These are phyloP conservation scores for Lactifluus piperatus DNA, from an alignment of 768 basidiomycete genomes.

Conservation along the genomic window DNA sequence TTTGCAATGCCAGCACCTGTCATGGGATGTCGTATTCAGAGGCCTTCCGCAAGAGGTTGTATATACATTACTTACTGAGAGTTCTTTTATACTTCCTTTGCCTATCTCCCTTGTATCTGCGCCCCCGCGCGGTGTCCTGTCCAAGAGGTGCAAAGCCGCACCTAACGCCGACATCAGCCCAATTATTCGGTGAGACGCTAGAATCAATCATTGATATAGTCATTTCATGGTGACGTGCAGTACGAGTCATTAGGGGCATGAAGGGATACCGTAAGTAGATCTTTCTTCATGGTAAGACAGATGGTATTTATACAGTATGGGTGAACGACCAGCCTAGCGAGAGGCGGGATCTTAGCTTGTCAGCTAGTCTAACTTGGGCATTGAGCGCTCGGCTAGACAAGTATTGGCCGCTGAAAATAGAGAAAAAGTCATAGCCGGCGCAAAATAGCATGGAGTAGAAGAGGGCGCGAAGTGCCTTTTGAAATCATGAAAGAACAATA, in stretches of 20 bases:
- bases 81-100: background rate
- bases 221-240: constrained; percentile 2
- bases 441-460: too few relatives aligned
- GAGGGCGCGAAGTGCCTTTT: too few relatives aligned
- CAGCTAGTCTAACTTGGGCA: too few relatives aligned
- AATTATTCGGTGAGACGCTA: background rate
- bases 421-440: too few relatives aligned
- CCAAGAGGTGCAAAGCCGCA: background rate
- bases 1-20: background rate
- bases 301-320: background rate
- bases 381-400: background rate
- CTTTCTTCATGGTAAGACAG: too few relatives aligned
- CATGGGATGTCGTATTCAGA: background rate
- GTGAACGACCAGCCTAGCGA: background rate
- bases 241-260: constrained; percentile 5
- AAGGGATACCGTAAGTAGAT: background rate
- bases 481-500: too few relatives aligned
- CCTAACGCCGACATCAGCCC: background rate
- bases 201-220: background rate
- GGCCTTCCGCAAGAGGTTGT: background rate
- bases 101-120: background rate
- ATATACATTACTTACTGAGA: background rate
- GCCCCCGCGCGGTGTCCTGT: background rate
- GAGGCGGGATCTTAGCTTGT: background rate
- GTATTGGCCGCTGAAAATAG: background rate